phyloP scores from a whole-genome alignment of 139 green algal species.

The Coccomyxa sp. region DNA sequence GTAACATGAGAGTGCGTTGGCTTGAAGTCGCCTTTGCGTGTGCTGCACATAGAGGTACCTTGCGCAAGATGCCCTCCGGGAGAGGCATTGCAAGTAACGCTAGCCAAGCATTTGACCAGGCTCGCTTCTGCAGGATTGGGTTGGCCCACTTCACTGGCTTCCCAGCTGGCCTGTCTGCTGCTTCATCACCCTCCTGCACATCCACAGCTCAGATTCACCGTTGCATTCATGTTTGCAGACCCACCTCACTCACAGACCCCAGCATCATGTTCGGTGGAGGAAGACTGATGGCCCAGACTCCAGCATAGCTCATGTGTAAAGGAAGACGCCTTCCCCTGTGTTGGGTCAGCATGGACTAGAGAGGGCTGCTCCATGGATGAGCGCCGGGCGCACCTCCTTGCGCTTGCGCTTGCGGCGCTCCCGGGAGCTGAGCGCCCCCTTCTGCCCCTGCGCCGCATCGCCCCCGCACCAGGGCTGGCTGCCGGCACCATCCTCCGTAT shows the following conservation, averaged over 20 bases:
- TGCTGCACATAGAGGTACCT: no score
- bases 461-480: constrained; percentile 68
- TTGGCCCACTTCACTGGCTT: constrained; percentile 62
- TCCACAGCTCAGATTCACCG: neutral
- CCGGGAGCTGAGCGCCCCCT: constrained; percentile 42
- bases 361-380: no score
- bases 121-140: constrained; percentile 29
- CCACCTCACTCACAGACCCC: neutral
- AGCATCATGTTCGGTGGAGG: neutral
- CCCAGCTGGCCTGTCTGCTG: neutral
- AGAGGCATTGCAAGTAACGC: constrained; percentile 69
- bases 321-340: no score
- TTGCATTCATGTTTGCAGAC: neutral
- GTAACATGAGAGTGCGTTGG: no score
- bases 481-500: neutral
- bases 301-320: neutral
- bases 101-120: constrained; percentile 77
- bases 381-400: constrained; percentile 12
- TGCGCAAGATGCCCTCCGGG: constrained; percentile 62
- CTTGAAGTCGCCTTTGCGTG: no score
- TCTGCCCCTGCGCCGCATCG: constrained; percentile 38
- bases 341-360: no score
- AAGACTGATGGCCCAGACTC: neutral
- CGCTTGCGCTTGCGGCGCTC: constrained; percentile 56
- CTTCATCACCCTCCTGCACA: neutral